Base-by-base conservation (phyloP, 139 green algal genomes). In the Bryopsis sp. region DNA sequence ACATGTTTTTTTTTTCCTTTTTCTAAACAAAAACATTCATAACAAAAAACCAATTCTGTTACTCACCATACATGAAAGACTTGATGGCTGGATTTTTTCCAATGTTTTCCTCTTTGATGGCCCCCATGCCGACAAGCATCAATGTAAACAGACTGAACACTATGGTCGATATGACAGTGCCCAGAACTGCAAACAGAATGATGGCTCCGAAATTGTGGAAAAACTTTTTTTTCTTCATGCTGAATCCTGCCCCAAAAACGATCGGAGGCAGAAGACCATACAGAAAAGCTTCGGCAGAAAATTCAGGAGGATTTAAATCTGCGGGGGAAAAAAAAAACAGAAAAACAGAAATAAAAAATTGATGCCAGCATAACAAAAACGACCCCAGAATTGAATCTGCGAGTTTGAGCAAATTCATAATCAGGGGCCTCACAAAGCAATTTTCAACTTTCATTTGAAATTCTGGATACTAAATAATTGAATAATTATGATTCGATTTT, bases 201-300 rank as follows among this genome's bases (percentile, higher is more conserved):
- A 94, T 94, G 54, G 67, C 77, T 24, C 57, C 59, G 46, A 93
- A 84, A 50, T 92, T 94, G 37, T 73, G 60, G 63, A 88, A 87
- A 73, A 95, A 96, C 58, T 84, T 72, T 67, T 89, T 85, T 76
- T 95, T 95, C 67, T 93, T 91, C 2, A 93, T 76, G 1, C 73
- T 80, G 47, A 90, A 82, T 2, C 85, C 85, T 2, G 80, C 79
- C 7, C 87, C 75, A 59, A 91, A 86, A 59, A 91, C 89, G 73
- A 91, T 91, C 39, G 83, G 84, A 0, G 85, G 85, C 34, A 91
- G 73, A 32, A 88, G 66, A 15, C 78, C 32, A 68, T 72, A 58
- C 1, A 63, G 37, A 1, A 63, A 43, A 73, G 24, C 50, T 32
- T 22, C 33, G 24, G 50, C 24, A 8, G 50, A 61, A 26, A 61